phyloP scores from a whole-genome alignment of 192 early-diverging fungal species.

The Diversispora eburnea region DNA sequence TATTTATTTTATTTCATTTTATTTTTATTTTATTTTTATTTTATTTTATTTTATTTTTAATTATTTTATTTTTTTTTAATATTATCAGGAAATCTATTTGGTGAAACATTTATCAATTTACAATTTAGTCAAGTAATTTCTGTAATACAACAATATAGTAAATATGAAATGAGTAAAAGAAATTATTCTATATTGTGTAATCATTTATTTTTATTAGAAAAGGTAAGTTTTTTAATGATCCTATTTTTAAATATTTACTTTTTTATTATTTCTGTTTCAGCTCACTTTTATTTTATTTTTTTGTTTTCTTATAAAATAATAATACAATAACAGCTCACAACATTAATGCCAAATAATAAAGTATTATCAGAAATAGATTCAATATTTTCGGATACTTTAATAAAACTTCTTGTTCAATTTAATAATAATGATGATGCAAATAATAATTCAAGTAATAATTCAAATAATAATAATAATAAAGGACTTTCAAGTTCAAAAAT shows the following conservation, averaged over 20 bases:
- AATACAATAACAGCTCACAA: conserved; percentile 22
- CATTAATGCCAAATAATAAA: conserved; percentile 33
- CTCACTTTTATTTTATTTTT: background rate
- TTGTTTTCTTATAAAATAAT: background rate
- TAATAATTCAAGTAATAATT: conserved; percentile 30
- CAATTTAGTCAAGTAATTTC: conserved; percentile 53
- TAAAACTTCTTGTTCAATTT: conserved; percentile 37
- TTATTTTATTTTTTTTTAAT: too few species aligned
- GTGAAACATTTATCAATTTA: conserved; percentile 54
- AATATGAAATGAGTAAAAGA: background rate
- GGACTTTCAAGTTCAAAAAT: conserved; percentile 19
- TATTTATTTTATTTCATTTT: background rate
- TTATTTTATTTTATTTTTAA: too few species aligned
- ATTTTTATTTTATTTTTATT: too few species aligned
- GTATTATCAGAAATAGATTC: conserved; percentile 42
- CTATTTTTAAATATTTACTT: background rate
- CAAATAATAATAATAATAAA: conserved; percentile 9
- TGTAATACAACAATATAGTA: conserved; percentile 36
- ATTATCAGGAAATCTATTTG: conserved; percentile 41
- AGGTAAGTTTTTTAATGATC: background rate
- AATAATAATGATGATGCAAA: conserved; percentile 21
- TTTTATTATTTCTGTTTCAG: background rate
- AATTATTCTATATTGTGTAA: conserved; percentile 28
- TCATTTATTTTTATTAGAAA: conserved; percentile 34
- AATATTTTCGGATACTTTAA: conserved; percentile 38